These are phyloP conservation scores for Arxiozyma heterogenica DNA, from an alignment of 1,139 yeast genomes.

Conservation along the genomic window DNA sequence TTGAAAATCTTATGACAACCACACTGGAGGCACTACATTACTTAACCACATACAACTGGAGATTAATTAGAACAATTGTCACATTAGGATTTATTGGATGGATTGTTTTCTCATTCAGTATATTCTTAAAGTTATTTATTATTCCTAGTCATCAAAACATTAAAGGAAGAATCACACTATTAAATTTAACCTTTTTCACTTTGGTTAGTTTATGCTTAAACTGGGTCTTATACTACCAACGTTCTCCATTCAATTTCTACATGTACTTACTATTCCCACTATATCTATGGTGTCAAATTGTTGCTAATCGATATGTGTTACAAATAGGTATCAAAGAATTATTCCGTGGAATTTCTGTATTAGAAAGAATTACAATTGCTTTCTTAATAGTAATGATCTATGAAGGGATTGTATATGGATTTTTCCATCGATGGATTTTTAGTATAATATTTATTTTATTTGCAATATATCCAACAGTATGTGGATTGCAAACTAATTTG, in stretches of 20 bases:
- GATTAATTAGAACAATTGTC: conserved; percentile 69
- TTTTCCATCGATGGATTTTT: conserved; percentile 74
- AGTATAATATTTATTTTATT: conserved; percentile 56
- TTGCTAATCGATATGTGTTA: conserved; percentile 36
- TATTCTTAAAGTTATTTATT: conserved; percentile 72
- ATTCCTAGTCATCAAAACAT: conserved; percentile 28
- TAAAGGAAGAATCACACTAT: conserved; percentile 21
- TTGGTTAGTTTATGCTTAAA: conserved; percentile 33
- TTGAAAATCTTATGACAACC: conserved; percentile 62
- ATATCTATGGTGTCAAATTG: conserved; percentile 75
- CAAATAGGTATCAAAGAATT: conserved; percentile 43
- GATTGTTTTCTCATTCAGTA: conserved; percentile 75
- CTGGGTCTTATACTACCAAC: conserved; percentile 60
- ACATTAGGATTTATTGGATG: conserved; percentile 91
- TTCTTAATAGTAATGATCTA: conserved; percentile 50
- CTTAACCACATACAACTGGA: conserved; percentile 87
- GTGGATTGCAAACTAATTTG: conserved; percentile 32
- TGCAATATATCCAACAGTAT: conserved; percentile 58
- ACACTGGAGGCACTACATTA: conserved; percentile 75
- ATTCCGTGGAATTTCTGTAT: conserved; percentile 42
- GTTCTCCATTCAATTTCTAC: conserved; percentile 79
- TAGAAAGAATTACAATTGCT: conserved; percentile 39
- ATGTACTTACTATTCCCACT: conserved; percentile 79
- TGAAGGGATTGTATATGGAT: conserved; percentile 86
- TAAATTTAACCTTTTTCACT: conserved; percentile 23